Percentiles rank a stretch among this genome's conserved stretches.
phyloP scores from a whole-genome alignment of 2,329 filamentous ascomycete species.

The Thielaviopsis ethacetica region DNA sequence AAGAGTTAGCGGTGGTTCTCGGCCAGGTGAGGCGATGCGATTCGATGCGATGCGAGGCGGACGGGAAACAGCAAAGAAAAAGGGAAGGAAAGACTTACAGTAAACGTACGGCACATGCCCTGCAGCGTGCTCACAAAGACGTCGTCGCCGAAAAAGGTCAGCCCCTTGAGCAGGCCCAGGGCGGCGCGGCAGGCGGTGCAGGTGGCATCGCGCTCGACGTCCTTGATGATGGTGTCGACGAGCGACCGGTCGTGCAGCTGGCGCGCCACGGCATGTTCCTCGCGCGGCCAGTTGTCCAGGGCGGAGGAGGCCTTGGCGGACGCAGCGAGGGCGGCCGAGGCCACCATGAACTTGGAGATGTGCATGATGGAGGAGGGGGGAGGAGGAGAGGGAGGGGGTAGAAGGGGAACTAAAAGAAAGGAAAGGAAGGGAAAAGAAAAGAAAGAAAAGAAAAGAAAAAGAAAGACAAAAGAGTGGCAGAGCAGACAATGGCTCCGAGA shows the following conservation, averaged over 20 bases:
- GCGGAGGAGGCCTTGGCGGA: background rate
- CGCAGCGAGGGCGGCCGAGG: background rate
- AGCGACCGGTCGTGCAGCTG: conserved; percentile 4
- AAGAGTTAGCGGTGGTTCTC: conserved; percentile 8
- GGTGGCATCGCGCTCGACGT: conserved; percentile 15
- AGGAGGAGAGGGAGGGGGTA: background rate
- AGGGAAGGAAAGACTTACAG: conserved; percentile 14
- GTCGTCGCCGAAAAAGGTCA: conserved; percentile 26
- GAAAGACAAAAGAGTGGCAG: background rate
- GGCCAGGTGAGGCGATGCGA: too few relatives aligned
- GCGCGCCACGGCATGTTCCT: conserved; percentile 2
- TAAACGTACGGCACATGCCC: conserved; percentile 20
- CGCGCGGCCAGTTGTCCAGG: background rate
- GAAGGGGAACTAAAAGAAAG: background rate
- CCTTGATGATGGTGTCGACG: conserved; percentile 14
- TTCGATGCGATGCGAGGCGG: too few relatives aligned
- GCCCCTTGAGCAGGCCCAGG: conserved; percentile 23
- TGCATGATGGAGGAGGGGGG: background rate
- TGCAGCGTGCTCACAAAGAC: conserved; percentile 22
- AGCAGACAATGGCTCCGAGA: too few relatives aligned
- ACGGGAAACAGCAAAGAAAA: too few relatives aligned
- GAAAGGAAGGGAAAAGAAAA: background rate
- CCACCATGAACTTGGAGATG: conserved; percentile 1
- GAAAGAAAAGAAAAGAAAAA: background rate
- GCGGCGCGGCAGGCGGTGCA: conserved; percentile 16